Base-by-base conservation (phyloP, 257 asterid species). In the Rauvolfia tetraphylla region DNA sequence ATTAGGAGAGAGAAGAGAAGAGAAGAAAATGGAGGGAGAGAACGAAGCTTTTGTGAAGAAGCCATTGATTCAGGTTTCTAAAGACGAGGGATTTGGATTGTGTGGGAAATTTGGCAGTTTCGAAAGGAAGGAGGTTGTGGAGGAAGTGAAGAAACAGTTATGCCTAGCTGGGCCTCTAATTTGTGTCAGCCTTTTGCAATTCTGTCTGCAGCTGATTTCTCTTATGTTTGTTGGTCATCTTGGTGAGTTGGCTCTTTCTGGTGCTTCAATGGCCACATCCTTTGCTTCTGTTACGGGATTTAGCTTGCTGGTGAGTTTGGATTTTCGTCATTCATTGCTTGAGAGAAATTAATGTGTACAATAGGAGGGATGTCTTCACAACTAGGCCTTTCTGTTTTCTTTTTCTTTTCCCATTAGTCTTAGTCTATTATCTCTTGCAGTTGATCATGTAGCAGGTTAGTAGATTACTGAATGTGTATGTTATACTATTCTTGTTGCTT, bases 161-260 rank as follows among this genome's bases (percentile, higher is more conserved):
- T 89, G 96, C 96, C 85, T 92, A 59, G 96, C 97, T 1, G 98
- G 97, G 68, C 98, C 98, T 41, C 54, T 93, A 33, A 66, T 91
- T 3, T 74, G 80, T 46, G 94, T 90, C 27, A 86, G 85, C 57
- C 73, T 91, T 29, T 81, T 91, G 84, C 93, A 84, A 81, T 90
- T 83, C 36, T 79, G 82, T 76, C 75, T 93, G 77, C 96, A 91
- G 91, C 80, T 93, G 0, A 90, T 93, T 22, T 87, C 98, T 11
- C 78, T 91, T 0, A 93, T 93, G 98, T 89, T 91, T 79, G 98
- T 93, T 5, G 98, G 98, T 8, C 98, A 91, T 84, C 88, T 93
- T 66, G 98, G 97, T 3, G 87, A 90, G 62, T 61, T 91, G 34
- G 53, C 90, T 41, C 96, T 91, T 13, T 75, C 97, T 58, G 95